These are phyloP conservation scores for Pyrus communis DNA, from an alignment of 306 rosid genomes.

Conservation along the genomic window DNA sequence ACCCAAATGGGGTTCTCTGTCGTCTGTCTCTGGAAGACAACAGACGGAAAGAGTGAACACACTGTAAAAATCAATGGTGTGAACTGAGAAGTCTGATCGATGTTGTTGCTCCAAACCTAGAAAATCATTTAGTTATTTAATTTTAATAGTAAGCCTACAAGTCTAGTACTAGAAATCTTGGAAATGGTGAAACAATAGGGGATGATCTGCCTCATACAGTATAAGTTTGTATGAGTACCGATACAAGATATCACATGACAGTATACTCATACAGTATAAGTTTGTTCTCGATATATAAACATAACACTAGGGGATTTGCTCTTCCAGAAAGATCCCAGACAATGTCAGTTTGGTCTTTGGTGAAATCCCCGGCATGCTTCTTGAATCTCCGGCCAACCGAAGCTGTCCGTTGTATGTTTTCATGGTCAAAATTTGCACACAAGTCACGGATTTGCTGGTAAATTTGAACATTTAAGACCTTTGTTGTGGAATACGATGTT, in stretches of 20 bases:
- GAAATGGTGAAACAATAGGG: background rate
- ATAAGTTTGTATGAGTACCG: too few species aligned
- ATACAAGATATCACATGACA: too few species aligned
- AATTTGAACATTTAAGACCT: background rate
- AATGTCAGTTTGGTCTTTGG: conserved; percentile 2
- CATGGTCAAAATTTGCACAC: background rate
- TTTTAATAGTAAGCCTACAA: background rate
- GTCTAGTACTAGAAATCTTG: background rate
- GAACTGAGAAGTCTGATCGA: too few species aligned
- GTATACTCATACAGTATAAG: too few species aligned
- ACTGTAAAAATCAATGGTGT: background rate
- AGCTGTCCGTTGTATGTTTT: background rate
- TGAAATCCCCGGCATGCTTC: conserved; percentile 17
- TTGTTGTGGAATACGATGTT: background rate
- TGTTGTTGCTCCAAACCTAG: background rate
- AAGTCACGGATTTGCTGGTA: background rate
- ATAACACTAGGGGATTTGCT: background rate
- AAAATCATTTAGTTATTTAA: background rate
- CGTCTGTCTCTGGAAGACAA: background rate
- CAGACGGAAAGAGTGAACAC: background rate
- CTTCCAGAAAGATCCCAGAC: conserved; percentile 5
- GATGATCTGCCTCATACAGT: too few species aligned
- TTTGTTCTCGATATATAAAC: too few species aligned
- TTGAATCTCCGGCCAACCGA: conserved; percentile 14
- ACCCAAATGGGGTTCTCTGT: background rate